Percentiles rank a stretch among this genome's conserved stretches.
phyloP scores from a whole-genome alignment of 257 asterid species.

The Scutellaria baicalensis region DNA sequence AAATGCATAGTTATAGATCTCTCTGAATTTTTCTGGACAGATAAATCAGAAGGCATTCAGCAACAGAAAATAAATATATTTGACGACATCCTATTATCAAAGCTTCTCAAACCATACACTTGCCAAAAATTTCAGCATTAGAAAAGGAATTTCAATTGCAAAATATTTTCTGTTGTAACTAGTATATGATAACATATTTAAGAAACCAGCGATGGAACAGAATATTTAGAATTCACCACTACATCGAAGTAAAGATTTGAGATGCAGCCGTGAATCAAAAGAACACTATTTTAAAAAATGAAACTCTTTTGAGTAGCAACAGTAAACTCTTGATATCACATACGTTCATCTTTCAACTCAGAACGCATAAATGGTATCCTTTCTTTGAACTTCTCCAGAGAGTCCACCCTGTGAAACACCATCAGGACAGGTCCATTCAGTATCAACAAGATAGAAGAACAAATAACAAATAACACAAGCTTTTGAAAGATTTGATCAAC shows the following conservation, averaged over 20 bases:
- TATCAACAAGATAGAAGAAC: slow-evolving; percentile 4
- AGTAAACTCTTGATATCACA: slow-evolving; percentile 32
- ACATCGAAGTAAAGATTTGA: background rate
- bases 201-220: background rate
- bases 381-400: slow-evolving; percentile 87
- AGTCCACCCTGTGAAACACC: slow-evolving; percentile 70
- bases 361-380: slow-evolving; percentile 88
- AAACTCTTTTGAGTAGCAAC: background rate
- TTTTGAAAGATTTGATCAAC: slow-evolving; percentile 1
- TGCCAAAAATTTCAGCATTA: background rate
- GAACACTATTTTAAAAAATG: background rate
- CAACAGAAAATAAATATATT: background rate
- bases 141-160: background rate
- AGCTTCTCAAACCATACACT: background rate
- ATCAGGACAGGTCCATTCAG: slow-evolving; percentile 1
- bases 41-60: slow-evolving; percentile 11
- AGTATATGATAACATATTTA: background rate
- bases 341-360: slow-evolving; percentile 96
- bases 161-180: background rate
- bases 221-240: slow-evolving; percentile 6
- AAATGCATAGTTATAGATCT: slow-evolving; percentile 92
- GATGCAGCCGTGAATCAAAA: background rate
- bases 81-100: background rate
- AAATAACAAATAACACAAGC: background rate
- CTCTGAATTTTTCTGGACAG: slow-evolving; percentile 75